These are phyloP conservation scores for Aspergillus coremiiformis DNA, from an alignment of 495 filamentous ascomycete genomes.

Conservation along the genomic window DNA sequence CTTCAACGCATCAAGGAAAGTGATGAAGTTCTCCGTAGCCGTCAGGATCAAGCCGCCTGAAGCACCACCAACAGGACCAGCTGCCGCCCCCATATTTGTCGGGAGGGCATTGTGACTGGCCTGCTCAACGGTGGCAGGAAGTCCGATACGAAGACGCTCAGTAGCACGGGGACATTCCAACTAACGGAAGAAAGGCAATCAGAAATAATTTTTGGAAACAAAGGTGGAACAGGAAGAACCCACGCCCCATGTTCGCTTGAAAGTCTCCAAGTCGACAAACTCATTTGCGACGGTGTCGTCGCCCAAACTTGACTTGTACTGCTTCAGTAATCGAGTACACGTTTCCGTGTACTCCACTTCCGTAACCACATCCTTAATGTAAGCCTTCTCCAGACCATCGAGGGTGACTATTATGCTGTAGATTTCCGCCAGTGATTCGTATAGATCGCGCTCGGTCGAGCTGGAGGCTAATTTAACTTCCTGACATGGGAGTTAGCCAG, in stretches of 20 bases:
- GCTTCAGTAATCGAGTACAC: slow-evolving; percentile 85
- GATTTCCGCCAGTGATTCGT: slow-evolving; percentile 93
- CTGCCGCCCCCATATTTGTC: slow-evolving; percentile 36
- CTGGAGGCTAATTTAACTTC: slow-evolving; percentile 89
- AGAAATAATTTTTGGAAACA: slow-evolving; percentile 1
- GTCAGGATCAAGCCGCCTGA: slow-evolving; percentile 71
- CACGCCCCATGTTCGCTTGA: slow-evolving; percentile 89
- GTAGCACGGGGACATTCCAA: slow-evolving; percentile 93
- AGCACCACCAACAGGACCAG: slow-evolving; percentile 40
- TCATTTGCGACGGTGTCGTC: slow-evolving; percentile 76
- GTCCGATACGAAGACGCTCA: slow-evolving; percentile 81
- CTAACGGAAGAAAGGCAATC: slow-evolving; percentile 33
- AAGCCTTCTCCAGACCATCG: slow-evolving; percentile 93
- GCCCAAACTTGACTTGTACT: slow-evolving; percentile 89
- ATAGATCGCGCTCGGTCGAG: slow-evolving; percentile 79
- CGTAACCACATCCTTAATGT: slow-evolving; percentile 88
- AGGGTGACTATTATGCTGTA: slow-evolving; percentile 96
- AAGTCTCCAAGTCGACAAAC: slow-evolving; percentile 86
- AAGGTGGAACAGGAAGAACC: slow-evolving; percentile 21
- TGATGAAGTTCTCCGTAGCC: slow-evolving; percentile 97
- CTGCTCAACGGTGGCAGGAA: slow-evolving; percentile 60
- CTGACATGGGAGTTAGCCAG: slow-evolving; percentile 37
- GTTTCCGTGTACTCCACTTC: slow-evolving; percentile 93
- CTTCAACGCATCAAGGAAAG: slow-evolving; percentile 87
- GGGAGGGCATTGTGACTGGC: slow-evolving; percentile 35